Evolutionary conservation across 805 yeast genomes (phyloP), one percentile per base, ranked within the genome.

Genomic region (Brettanomyces bruxellensis): DNA sequence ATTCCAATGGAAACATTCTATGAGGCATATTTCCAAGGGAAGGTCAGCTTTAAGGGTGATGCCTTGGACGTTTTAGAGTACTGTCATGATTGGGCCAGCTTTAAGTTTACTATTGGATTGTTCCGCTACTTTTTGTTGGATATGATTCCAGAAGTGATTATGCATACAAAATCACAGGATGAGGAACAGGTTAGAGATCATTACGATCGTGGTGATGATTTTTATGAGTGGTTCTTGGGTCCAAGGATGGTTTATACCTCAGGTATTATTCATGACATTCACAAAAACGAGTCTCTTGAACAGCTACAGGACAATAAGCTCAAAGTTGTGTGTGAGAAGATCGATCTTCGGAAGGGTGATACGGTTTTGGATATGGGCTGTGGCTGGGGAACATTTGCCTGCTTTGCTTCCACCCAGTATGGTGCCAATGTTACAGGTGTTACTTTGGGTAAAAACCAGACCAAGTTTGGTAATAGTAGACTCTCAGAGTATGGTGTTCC

Each of bases 161-260:
- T 88, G 81, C 96, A 88, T 71, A 82, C 95, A 53, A 80, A 87
- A 63, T 84, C 95, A 22, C 96, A 88, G 71, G 96, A 89, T 64
- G 96, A 88, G 71, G 96, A 88, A 69, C 96, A 88, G 69, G 96
- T 88, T 47, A 81, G 95, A 67, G 96, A 85, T 60, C 95, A 88
- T 70, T 88, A 88, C 66, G 96, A 89, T 72, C 85, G 96, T 57
- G 96, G 96, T 66, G 96, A 88, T 62, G 96, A 89, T 67, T 88
- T 88, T 68, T 89, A 89, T 76, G 70, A 89, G 47, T 88, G 95
- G 95, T 88, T 88, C 72, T 72, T 88, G 56, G 96, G 96, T 50
- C 93, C 95, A 51, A 81, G 96, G 68, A 88, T 88, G 96, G 75
- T 89, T 64, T 89, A 88, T 71, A 89, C 96, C 35, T 81, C 91